Conservation (phyloP, 306 rosid genomes). For the Cucumis sativus region DNA sequence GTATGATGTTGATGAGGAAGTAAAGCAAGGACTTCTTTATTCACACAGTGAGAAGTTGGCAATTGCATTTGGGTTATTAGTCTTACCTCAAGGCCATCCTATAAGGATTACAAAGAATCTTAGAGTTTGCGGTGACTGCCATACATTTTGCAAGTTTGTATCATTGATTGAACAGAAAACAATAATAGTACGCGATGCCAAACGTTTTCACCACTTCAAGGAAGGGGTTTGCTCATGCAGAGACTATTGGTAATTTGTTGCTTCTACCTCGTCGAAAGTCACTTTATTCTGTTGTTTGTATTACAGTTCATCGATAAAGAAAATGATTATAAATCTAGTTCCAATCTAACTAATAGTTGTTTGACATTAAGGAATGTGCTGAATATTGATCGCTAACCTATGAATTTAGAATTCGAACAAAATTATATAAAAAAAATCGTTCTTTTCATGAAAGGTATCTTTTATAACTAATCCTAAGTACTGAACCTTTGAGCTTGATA, state of each 20-base stretch:
- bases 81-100: constrained; percentile 29
- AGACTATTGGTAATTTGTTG: constrained; percentile 50
- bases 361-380: neutral
- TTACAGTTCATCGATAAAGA: neutral
- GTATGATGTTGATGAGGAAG: constrained; percentile 77
- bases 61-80: constrained; percentile 56
- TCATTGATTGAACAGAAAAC: constrained; percentile 36
- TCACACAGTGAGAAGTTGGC: constrained; percentile 72
- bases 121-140: constrained; percentile 80
- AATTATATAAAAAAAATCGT: neutral
- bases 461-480: neutral
- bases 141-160: constrained; percentile 51
- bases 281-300: neutral
- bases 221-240: constrained; percentile 59
- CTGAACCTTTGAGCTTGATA: neutral
- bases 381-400: no score
- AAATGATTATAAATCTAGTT: neutral
- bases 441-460: neutral
- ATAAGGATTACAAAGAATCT: constrained; percentile 70
- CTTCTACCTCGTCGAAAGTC: neutral
- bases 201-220: constrained; percentile 65
- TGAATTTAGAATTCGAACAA: neutral
- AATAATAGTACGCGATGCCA: constrained; percentile 55
- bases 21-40: constrained; percentile 44
- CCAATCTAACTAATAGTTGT: neutral